phyloP scores from a whole-genome alignment of 345 rosid genomes.

The Adansonia digitata region DNA sequence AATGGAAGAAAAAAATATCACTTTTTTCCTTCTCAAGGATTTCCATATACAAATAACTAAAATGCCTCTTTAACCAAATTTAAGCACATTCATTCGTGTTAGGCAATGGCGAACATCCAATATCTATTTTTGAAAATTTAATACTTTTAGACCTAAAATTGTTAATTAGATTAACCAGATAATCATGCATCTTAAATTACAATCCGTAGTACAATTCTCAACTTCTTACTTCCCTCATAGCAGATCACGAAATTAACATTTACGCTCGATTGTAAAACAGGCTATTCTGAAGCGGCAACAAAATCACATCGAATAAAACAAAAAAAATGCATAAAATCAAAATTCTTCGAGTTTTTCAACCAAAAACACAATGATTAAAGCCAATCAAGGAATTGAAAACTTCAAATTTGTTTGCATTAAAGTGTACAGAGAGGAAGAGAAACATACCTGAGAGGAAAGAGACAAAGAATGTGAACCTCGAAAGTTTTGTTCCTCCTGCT shows the following conservation, averaged over 20 bases:
- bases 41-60: not conserved
- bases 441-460: conserved; percentile 21
- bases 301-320: not conserved
- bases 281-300: not conserved
- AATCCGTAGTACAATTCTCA: not conserved
- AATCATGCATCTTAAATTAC: not conserved
- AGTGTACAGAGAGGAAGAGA: not conserved
- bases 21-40: not conserved
- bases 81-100: not conserved
- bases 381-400: not conserved
- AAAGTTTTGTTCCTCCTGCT: not conserved
- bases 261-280: not conserved
- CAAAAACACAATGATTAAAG: not conserved
- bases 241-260: not conserved
- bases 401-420: not conserved
- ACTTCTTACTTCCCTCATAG: not conserved
- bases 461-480: not conserved
- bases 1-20: too few relatives aligned
- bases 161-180: not conserved
- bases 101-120: not conserved
- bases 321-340: not conserved
- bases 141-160: not conserved
- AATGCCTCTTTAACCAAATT: not conserved
- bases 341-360: not conserved
- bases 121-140: not conserved